Percentiles rank a stretch among this genome's conserved stretches.
These are phyloP conservation scores for Calvatia gigantea DNA, from an alignment of 768 basidiomycete genomes.

Conservation along the genomic window DNA sequence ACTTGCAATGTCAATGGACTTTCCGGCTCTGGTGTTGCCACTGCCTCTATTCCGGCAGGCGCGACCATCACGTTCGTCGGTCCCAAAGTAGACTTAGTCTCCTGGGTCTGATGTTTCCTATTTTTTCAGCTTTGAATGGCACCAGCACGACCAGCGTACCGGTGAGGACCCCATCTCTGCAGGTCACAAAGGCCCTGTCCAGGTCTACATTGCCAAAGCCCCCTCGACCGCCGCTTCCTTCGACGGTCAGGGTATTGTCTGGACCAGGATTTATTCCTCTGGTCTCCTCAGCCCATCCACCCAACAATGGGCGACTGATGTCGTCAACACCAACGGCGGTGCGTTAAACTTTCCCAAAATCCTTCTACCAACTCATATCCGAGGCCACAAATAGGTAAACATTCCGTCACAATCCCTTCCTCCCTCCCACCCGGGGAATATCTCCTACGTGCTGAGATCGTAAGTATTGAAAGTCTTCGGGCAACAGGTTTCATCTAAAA, in stretches of 20 bases:
- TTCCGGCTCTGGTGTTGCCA: conserved; percentile 29
- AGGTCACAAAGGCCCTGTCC: conserved; percentile 49
- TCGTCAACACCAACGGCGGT: conserved; percentile 45
- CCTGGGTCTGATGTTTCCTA: neutral
- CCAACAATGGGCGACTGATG: conserved; percentile 45
- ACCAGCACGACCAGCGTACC: conserved; percentile 50
- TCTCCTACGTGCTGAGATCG: conserved; percentile 47
- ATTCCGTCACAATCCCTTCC: conserved; percentile 40
- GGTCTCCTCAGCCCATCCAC: conserved; percentile 19
- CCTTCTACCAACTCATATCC: neutral
- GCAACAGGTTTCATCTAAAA: neutral
- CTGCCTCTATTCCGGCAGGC: conserved; percentile 40
- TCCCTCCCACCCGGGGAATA: conserved; percentile 47
- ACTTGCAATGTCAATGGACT: conserved; percentile 52
- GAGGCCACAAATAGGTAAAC: conserved; percentile 32
- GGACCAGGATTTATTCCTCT: conserved; percentile 44
- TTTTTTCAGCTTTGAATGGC: conserved; percentile 46
- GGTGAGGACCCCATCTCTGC: conserved; percentile 49
- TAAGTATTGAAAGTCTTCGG: conserved; percentile 24
- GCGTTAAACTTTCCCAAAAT: conserved; percentile 2
- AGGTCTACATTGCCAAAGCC: conserved; percentile 50
- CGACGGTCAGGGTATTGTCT: conserved; percentile 41
- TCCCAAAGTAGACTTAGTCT: conserved; percentile 17
- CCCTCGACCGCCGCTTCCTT: conserved; percentile 30
- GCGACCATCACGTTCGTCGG: conserved; percentile 32